Base-by-base conservation (phyloP, 1,139 yeast species). In the Schwanniomyces etchellsii region DNA sequence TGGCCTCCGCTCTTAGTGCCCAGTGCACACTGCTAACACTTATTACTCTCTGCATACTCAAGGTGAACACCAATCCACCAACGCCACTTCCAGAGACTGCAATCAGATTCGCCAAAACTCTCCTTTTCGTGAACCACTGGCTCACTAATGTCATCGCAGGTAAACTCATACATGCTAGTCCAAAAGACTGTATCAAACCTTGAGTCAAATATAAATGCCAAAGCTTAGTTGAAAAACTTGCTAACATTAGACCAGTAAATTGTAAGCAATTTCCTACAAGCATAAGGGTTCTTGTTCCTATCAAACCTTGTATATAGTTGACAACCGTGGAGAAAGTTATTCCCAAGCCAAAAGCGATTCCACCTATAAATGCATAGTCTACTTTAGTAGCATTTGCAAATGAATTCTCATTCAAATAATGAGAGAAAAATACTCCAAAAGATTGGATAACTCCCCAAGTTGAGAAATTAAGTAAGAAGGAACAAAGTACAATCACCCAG, bases 81-180 rank as follows among this genome's bases (percentile, higher is more conserved):
- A 69, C 52, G 5, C 82, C 77, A 2, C 81, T 67, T 0, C 85
- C 84, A 1, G 77, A 67, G 0, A 79, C 66, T 0, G 74, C 70
- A 2, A 79, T 40, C 3, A 83, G 81, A 9, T 67, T 52, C 1
- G 81, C 85, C 16, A 77, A 49, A 0, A 78, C 74, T 35, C 82
- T 61, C 36, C 57, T 66, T 37, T 58, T 64, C 37, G 68, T 58
- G 51, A 79, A 80, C 56, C 72, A 80, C 38, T 74, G 81, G n/a
- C 71, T 66, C 7, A 68, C 34, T 5, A 70, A 47, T 5, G 68
- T 55, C 15, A 62, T 44, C 3, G 66, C 56, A 3, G 71, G 73
- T 7, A 68, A 45, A 23, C 70, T 58, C 41, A 69, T 60, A 15
- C 66, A 43, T 0, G 74, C 74, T 16, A 71, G 52, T 0, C 77